phyloP scores from a whole-genome alignment of 1,284 basidiomycete genomes.

The Laetiporus sulphureus region DNA sequence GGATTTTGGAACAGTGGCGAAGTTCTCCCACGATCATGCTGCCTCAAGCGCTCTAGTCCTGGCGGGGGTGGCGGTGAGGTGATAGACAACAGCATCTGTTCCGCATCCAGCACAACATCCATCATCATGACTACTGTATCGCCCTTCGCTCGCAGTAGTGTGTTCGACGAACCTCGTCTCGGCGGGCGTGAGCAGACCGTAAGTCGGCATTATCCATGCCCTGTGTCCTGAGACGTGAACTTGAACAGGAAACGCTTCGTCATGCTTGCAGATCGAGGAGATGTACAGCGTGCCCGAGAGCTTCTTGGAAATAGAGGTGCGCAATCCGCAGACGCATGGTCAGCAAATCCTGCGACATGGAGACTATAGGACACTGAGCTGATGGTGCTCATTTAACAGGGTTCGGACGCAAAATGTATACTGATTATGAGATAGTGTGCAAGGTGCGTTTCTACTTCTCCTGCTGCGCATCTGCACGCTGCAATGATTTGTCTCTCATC shows the following conservation, averaged over 20 bases:
- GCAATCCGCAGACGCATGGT: conserved; percentile 97
- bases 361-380: neutral
- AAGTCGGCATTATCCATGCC: conserved; percentile 29
- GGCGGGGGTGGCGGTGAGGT: conserved; percentile 1
- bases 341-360: conserved; percentile 18
- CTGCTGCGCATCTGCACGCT: neutral
- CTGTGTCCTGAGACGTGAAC: conserved; percentile 18
- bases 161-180: conserved; percentile 69
- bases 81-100: no score
- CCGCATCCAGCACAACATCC: no score
- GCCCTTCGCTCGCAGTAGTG: conserved; percentile 71
- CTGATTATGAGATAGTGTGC: conserved; percentile 98
- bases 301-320: conserved; percentile 96
- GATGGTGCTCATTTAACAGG: conserved; percentile 38
- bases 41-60: no score
- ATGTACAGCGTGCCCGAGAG: conserved; percentile 98
- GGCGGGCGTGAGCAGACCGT: conserved; percentile 78
- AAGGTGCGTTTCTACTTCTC: conserved; percentile 53
- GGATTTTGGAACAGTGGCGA: neutral
- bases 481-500: neutral
- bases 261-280: conserved; percentile 76
- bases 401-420: conserved; percentile 97
- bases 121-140: conserved; percentile 56
- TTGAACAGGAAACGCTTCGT: conserved; percentile 21
- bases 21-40: conserved; percentile 1